These are phyloP conservation scores for Geranomyces variabilis DNA, from an alignment of 192 early-diverging fungal species.

Conservation along the genomic window DNA sequence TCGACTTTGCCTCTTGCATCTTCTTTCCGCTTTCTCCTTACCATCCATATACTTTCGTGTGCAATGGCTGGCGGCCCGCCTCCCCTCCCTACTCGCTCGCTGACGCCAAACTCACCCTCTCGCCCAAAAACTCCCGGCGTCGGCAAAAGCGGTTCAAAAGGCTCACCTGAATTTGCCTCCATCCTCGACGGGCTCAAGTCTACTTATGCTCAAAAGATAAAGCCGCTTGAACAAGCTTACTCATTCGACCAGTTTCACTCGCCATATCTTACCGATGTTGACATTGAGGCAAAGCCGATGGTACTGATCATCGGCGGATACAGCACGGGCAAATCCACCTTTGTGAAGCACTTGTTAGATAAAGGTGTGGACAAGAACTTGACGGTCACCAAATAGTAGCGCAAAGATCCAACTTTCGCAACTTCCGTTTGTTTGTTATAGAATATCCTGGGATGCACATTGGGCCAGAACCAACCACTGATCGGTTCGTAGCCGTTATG, in stretches of 20 bases:
- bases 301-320: constrained; percentile 87
- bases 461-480: constrained; percentile 83
- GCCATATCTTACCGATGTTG: constrained; percentile 25
- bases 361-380: constrained; percentile 43
- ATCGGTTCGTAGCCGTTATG: constrained; percentile 87
- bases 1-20: too few relatives aligned
- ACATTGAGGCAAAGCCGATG: constrained; percentile 74
- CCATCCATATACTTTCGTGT: too few relatives aligned
- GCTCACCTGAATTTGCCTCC: constrained; percentile 14
- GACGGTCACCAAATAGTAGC: too few relatives aligned
- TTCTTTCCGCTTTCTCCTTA: too few relatives aligned
- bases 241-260: constrained; percentile 36
- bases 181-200: constrained; percentile 26
- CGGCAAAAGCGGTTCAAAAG: not conserved
- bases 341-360: constrained; percentile 76
- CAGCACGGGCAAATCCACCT: constrained; percentile 84
- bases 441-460: constrained; percentile 83
- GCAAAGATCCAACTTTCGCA: too few relatives aligned
- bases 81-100: constrained; percentile 16
- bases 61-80: constrained; percentile 5
- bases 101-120: constrained; percentile 22
- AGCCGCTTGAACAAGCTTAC: constrained; percentile 30
- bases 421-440: not conserved
- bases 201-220: constrained; percentile 30
- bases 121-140: not conserved